phyloP scores from a whole-genome alignment of 1,139 yeast genomes.

The Lodderomyces orthopsilosis region DNA sequence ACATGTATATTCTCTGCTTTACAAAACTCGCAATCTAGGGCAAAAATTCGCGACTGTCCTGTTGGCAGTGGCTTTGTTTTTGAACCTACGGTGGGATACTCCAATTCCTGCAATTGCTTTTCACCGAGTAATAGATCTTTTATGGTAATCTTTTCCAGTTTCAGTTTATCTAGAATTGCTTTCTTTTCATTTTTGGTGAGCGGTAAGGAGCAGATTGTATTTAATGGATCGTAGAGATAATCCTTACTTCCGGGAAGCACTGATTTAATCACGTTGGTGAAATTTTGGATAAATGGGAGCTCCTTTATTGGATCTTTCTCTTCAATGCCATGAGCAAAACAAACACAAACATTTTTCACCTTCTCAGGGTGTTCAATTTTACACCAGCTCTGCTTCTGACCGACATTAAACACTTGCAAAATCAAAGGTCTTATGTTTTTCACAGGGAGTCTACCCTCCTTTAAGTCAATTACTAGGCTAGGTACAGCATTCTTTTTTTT shows the following conservation, averaged over 20 bases:
- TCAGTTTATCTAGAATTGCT: conserved; percentile 28
- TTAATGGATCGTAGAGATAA: conserved; percentile 52
- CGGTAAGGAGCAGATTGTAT: conserved; percentile 55
- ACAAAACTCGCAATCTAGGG: conserved; percentile 95
- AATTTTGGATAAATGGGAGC: conserved; percentile 39
- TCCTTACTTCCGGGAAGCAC: conserved; percentile 63
- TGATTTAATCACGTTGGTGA: conserved; percentile 44
- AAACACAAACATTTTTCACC: conserved; percentile 50
- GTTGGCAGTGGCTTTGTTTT: conserved; percentile 43
- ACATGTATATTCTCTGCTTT: conserved; percentile 58
- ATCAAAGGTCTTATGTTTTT: conserved; percentile 53
- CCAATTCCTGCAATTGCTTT: conserved; percentile 44
- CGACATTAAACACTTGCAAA: conserved; percentile 42
- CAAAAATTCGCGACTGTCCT: conserved; percentile 59
- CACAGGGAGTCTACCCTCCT: conserved; percentile 26
- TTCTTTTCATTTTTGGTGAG: conserved; percentile 54
- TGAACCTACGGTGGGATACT: conserved; percentile 55
- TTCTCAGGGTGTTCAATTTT: conserved; percentile 22
- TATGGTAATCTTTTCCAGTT: conserved; percentile 43
- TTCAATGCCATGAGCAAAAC: conserved; percentile 66
- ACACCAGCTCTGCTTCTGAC: conserved; percentile 30
- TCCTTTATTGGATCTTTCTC: conserved; percentile 30
- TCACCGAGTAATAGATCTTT: conserved; percentile 51
- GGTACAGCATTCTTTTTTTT: conserved; percentile 35
- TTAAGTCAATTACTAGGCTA: conserved; percentile 17